phyloP scores from a whole-genome alignment of 106 monocot genomes.

The Acorus calamus region DNA sequence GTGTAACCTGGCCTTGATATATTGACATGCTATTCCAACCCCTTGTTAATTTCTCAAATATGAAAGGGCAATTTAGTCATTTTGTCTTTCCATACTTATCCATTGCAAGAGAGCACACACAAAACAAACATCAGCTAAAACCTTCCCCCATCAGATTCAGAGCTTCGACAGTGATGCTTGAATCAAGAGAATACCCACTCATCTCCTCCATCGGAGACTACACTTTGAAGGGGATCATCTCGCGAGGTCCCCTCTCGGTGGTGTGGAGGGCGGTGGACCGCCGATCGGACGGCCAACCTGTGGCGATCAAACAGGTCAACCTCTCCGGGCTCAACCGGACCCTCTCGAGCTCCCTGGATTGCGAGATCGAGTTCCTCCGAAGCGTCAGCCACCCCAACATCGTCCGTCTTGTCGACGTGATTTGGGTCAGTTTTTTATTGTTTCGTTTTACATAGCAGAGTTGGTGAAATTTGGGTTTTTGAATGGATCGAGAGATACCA shows the following conservation, averaged over 20 bases:
- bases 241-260: constrained; percentile 11
- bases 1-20: too few species aligned
- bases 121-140: too few species aligned
- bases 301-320: constrained; percentile 42
- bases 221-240: constrained; percentile 29
- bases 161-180: too few species aligned
- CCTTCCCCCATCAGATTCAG: too few species aligned
- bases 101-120: too few species aligned
- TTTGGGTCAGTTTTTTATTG: constrained; percentile 13
- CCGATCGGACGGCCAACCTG: constrained; percentile 25
- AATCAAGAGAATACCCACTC: too few species aligned
- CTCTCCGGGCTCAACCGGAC: constrained; percentile 26
- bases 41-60: too few species aligned
- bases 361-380: constrained; percentile 50
- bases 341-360: constrained; percentile 35
- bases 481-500: too few species aligned
- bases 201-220: constrained; percentile 10
- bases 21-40: too few species aligned
- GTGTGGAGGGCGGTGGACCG: constrained; percentile 26
- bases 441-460: neutral
- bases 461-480: neutral
- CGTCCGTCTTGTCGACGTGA: constrained; percentile 40
- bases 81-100: too few species aligned
- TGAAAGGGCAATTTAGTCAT: too few species aligned
- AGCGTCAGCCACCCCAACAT: constrained; percentile 54